Percentiles rank a stretch among this genome's conserved stretches.
These are phyloP conservation scores for Ehretia macrophylla DNA, from an alignment of 257 asterid species.

Conservation along the genomic window DNA sequence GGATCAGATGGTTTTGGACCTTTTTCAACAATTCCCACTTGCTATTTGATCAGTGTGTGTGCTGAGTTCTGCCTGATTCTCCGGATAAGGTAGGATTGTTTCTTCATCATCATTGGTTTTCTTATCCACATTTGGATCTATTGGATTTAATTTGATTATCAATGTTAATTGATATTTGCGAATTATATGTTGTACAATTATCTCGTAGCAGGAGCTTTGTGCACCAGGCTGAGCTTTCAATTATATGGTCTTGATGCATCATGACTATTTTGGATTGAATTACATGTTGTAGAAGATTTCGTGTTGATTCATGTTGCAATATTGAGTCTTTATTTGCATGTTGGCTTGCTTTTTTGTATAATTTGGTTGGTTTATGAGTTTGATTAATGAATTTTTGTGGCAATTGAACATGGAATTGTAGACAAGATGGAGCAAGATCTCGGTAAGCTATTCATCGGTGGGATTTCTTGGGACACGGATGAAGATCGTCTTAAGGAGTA, in stretches of 20 bases:
- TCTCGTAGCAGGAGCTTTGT: background rate
- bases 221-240: no score
- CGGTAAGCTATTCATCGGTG: conserved; percentile 85
- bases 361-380: background rate
- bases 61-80: conserved; percentile 55
- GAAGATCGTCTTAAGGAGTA: conserved; percentile 76
- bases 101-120: no score
- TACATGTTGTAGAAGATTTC: no score
- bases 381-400: background rate
- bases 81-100: conserved; percentile 57
- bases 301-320: no score
- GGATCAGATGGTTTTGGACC: conserved; percentile 60
- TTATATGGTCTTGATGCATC: background rate
- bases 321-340: no score
- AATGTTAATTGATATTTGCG: background rate
- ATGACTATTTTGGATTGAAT: no score
- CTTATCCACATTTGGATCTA: conserved; percentile 38
- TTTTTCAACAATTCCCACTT: conserved; percentile 44
- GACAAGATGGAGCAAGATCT: conserved; percentile 77
- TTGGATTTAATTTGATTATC: conserved; percentile 27
- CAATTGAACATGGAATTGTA: conserved; percentile 23
- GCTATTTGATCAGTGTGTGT: conserved; percentile 37
- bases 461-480: conserved; percentile 97
- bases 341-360: no score
- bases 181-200: background rate